These are phyloP conservation scores for Geotrichum reessii DNA, from an alignment of 1,139 yeast species.

Conservation along the genomic window DNA sequence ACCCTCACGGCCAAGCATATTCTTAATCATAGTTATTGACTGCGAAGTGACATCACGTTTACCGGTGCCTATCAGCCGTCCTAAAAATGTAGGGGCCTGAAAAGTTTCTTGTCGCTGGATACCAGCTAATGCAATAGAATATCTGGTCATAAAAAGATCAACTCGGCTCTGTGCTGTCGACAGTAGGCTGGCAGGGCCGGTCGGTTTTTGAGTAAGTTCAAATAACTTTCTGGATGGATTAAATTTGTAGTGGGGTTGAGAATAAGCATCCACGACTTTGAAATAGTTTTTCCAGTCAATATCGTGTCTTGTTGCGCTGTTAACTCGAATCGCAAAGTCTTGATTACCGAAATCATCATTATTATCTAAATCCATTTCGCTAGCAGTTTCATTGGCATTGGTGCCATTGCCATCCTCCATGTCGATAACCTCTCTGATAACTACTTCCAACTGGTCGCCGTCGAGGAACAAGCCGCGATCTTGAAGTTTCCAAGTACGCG, in stretches of 20 bases:
- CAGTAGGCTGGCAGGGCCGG: constrained; percentile 30
- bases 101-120: constrained; percentile 71
- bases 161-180: constrained; percentile 34
- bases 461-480: constrained; percentile 83
- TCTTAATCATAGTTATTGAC: constrained; percentile 71
- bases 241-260: constrained; percentile 62
- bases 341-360: neutral
- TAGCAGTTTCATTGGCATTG: neutral
- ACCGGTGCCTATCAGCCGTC: constrained; percentile 20
- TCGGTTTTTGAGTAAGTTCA: constrained; percentile 30
- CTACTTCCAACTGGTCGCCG: constrained; percentile 58
- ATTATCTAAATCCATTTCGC: neutral
- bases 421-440: constrained; percentile 49
- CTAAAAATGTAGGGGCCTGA: constrained; percentile 40
- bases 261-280: constrained; percentile 55
- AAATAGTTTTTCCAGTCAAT: constrained; percentile 68
- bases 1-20: constrained; percentile 79
- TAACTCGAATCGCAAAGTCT: neutral
- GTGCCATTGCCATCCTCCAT: constrained; percentile 11
- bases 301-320: constrained; percentile 7
- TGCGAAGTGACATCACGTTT: constrained; percentile 34
- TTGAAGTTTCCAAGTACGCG: constrained; percentile 78
- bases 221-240: constrained; percentile 65
- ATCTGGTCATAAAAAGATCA: constrained; percentile 45
- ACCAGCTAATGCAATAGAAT: constrained; percentile 59